Evolutionary conservation across 768 basidiomycete genomes (phyloP), one percentile per base, ranked within the genome.

Genomic region (Mrakia frigida): DNA sequence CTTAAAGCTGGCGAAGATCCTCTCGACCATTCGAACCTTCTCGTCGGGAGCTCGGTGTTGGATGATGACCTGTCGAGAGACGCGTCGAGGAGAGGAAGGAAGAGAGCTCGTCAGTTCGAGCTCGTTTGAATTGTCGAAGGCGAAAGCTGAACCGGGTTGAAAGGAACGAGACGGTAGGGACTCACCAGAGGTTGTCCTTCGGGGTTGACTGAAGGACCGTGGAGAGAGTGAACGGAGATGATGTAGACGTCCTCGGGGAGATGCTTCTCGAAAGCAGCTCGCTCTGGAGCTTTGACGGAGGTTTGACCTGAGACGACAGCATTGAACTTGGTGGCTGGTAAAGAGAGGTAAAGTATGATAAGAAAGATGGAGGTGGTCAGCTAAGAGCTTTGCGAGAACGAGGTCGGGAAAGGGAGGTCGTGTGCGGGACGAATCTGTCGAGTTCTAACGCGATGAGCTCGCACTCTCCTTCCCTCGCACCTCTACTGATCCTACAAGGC

Each of bases 251-350:
- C 97, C 2, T 84, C 79, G 0, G 97, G 97, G 2, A 98, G 89
- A 80, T 92, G 86, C 46, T 88, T 87, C 79, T 99, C 97, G 81
- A 97, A 98, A 0, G 97, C 95, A 2, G 83, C 87, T 79, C 87
- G 89, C 82, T 99, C 97, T 0, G 97, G 97, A 0, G 94, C 92
- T 82, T 99, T 99, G 61, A 98, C 95, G 0, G 93, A 95, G 0
- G 96, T 99, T 83, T 99, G 96, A 0, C 96, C 97, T 0, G 93
- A 89, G 37, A 99, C 95, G 61, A 96, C 88, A 2, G 97, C 93
- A 25, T 92, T 88, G 33, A 94, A 83, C 84, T 97, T 98, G 0
- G 96, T 98, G 18, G 94, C 95, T 94, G 78, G 9, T 50, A 60
- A 3, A 28, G 18, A 69, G 31, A 33, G 28, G 25, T 3, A 16